phyloP scores from a whole-genome alignment of 2,329 filamentous ascomycete species.

The Calonectria honghensis region DNA sequence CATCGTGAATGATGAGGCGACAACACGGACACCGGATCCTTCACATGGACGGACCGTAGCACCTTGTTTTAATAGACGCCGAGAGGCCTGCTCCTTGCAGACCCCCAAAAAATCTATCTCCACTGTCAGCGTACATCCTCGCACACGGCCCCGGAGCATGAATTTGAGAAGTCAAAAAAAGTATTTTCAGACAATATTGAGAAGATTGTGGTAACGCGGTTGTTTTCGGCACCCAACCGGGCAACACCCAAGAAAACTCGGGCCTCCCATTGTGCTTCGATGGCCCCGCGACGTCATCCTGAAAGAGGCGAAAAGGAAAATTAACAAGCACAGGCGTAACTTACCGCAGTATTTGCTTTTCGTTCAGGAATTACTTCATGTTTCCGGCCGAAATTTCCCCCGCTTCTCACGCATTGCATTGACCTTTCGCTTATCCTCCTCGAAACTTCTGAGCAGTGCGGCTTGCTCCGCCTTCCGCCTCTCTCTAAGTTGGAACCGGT shows the following conservation, averaged over 20 bases:
- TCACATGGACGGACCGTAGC: slow-evolving; percentile 6
- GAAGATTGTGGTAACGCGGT: slow-evolving; percentile 80
- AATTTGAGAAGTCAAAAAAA: slow-evolving; percentile 25
- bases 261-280: slow-evolving; percentile 58
- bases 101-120: slow-evolving; percentile 8
- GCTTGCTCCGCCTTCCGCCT: slow-evolving; percentile 84
- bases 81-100: slow-evolving; percentile 23
- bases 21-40: slow-evolving; percentile 20
- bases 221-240: slow-evolving; percentile 73
- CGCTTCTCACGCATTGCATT: slow-evolving; percentile 81
- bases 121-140: slow-evolving; percentile 29
- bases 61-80: not conserved
- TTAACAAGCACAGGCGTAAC: slow-evolving; percentile 23
- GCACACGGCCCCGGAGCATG: not conserved
- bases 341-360: slow-evolving; percentile 42
- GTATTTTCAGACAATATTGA: slow-evolving; percentile 74
- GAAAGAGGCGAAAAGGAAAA: slow-evolving; percentile 39
- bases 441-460: slow-evolving; percentile 81
- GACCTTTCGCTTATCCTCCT: slow-evolving; percentile 84
- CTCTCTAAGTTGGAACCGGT: slow-evolving; percentile 88
- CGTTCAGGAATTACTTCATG: slow-evolving; percentile 53
- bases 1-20: slow-evolving; percentile 17
- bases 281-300: slow-evolving; percentile 75
- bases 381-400: slow-evolving; percentile 75
- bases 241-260: slow-evolving; percentile 51